Conservation (phyloP, 805 yeast genomes). For the Nakazawaea wyomingensis region DNA sequence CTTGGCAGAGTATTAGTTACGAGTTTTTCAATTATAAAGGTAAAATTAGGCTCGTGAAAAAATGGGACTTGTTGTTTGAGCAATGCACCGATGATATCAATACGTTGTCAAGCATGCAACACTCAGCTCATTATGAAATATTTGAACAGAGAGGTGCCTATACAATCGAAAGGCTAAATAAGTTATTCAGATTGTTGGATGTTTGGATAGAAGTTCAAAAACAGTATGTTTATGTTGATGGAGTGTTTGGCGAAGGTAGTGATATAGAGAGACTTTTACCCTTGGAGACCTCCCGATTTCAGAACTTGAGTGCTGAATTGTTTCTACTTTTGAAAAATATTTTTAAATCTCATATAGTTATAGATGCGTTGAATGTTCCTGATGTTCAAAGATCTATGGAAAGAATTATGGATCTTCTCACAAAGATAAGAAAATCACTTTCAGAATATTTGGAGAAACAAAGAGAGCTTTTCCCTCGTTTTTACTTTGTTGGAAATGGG, state of each 20-base stretch:
- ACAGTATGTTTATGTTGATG: constrained; percentile 84
- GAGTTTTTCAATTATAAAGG: constrained; percentile 49
- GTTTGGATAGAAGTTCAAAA: constrained; percentile 80
- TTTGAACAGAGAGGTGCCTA: constrained; percentile 54
- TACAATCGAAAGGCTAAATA: constrained; percentile 53
- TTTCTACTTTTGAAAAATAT: constrained; percentile 44
- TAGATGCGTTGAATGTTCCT: constrained; percentile 50
- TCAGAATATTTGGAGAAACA: constrained; percentile 78
- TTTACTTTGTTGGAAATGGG: constrained; percentile 86
- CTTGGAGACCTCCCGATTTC: constrained; percentile 62
- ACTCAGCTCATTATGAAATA: constrained; percentile 53
- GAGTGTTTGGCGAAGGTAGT: constrained; percentile 58
- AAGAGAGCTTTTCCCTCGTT: constrained; percentile 70
- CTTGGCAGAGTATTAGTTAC: constrained; percentile 53
- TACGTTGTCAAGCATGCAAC: constrained; percentile 62
- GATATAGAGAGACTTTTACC: constrained; percentile 66
- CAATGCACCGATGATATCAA: constrained; percentile 56
- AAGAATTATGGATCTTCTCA: constrained; percentile 50
- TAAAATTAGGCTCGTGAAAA: constrained; percentile 51
- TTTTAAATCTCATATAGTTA: constrained; percentile 41
- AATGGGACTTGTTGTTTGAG: constrained; percentile 63
- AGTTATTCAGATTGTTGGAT: constrained; percentile 48
- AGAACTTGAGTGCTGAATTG: constrained; percentile 57
- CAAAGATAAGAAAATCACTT: constrained; percentile 57
- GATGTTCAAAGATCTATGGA: constrained; percentile 43